Percentiles rank a stretch among this genome's conserved stretches.
These are phyloP conservation scores for Trametes elegans DNA, from an alignment of 768 basidiomycete genomes.

Conservation along the genomic window DNA sequence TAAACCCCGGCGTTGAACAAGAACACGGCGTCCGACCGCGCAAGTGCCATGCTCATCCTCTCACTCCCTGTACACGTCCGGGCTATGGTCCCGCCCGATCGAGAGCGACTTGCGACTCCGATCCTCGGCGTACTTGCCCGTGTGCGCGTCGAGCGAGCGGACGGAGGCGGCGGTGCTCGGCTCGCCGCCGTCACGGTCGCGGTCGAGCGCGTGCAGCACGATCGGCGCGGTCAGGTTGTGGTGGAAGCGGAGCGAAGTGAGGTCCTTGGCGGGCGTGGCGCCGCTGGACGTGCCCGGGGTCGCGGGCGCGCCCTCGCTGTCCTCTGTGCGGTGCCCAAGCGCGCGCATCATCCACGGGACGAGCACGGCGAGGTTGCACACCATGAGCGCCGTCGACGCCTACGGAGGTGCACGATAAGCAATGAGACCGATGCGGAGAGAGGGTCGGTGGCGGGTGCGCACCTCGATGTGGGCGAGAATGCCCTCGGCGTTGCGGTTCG, in stretches of 20 bases:
- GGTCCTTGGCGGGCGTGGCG: background rate
- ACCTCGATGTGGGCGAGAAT: constrained; percentile 19
- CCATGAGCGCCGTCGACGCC: constrained; percentile 15
- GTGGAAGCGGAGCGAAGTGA: constrained; percentile 17
- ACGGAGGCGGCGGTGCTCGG: too few relatives aligned
- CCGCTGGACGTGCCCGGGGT: background rate
- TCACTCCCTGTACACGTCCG: too few relatives aligned
- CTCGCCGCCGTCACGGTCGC: background rate
- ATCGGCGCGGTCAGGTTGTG: background rate
- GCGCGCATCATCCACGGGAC: constrained; percentile 17
- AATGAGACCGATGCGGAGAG: too few relatives aligned
- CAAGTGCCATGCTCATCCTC: too few relatives aligned
- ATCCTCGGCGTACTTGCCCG: background rate
- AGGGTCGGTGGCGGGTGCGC: background rate
- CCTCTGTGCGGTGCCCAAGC: constrained; percentile 8
- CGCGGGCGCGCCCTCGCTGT: constrained; percentile 7
- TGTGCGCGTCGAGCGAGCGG: too few relatives aligned
- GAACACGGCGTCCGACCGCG: too few relatives aligned
- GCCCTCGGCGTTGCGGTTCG: constrained; percentile 14
- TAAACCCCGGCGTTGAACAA: too few relatives aligned
- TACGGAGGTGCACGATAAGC: background rate
- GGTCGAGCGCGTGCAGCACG: background rate
- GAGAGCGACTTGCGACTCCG: background rate
- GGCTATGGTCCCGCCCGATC: background rate
- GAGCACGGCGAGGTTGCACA: constrained; percentile 23